A percentile compares a stretch with the other conserved stretches of the same genome.
phyloP scores from a whole-genome alignment of 2,329 filamentous ascomycete genomes.

The Fusarium napiforme region DNA sequence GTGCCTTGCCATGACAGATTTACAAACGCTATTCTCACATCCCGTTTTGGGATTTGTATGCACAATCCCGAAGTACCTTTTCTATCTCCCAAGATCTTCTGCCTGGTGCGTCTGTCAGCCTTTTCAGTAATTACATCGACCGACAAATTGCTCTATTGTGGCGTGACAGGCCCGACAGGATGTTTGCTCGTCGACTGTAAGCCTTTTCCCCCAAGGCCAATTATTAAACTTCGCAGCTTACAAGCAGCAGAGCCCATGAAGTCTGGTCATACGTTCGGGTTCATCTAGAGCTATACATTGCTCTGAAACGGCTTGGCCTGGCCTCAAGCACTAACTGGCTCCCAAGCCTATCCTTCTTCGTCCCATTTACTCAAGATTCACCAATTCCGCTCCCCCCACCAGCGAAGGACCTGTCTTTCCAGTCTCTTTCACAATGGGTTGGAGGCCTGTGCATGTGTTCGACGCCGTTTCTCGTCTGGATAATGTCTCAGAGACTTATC shows the following conservation, averaged over 20 bases:
- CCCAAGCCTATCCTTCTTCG: constrained; percentile 61
- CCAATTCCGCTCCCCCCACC: constrained; percentile 60
- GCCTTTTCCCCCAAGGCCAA: neutral
- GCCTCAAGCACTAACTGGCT: constrained; percentile 55
- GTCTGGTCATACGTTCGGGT: constrained; percentile 57
- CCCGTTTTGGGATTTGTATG: constrained; percentile 59
- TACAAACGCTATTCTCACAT: constrained; percentile 62
- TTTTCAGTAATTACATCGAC: constrained; percentile 47
- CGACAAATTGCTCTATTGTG: constrained; percentile 42
- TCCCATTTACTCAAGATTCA: constrained; percentile 64
- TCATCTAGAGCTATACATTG: constrained; percentile 64
- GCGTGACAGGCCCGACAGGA: constrained; percentile 37
- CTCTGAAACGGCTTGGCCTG: constrained; percentile 63
- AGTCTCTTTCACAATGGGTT: constrained; percentile 57
- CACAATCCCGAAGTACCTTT: constrained; percentile 42
- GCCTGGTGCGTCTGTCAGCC: constrained; percentile 48
- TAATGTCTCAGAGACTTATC: constrained; percentile 54
- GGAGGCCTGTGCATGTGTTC: constrained; percentile 55
- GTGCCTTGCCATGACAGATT: constrained; percentile 52
- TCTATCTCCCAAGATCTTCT: constrained; percentile 48
- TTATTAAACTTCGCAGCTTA: constrained; percentile 16
- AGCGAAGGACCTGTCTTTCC: constrained; percentile 51
- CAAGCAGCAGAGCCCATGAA: constrained; percentile 43
- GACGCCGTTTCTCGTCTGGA: constrained; percentile 60
- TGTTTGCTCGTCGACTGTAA: constrained; percentile 44